phyloP scores from a whole-genome alignment of 1,284 basidiomycete genomes.

The Sporisorium iseilematis-ciliati region DNA sequence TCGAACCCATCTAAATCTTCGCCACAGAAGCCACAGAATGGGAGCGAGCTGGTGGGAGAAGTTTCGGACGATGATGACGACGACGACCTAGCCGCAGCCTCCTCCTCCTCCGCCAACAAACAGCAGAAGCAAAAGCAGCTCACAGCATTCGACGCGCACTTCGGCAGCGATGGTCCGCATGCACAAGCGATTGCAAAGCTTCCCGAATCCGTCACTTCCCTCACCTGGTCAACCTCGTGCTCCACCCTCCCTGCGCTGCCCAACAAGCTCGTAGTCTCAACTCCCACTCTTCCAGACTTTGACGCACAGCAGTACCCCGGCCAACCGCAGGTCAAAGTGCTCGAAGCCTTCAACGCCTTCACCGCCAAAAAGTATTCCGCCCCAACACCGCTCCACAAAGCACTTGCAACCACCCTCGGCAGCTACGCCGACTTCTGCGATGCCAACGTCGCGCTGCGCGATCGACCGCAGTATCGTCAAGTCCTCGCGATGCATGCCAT shows the following conservation, averaged over 20 bases:
- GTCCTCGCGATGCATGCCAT: constrained; percentile 59
- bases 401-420: constrained; percentile 48
- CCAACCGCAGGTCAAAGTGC: constrained; percentile 56
- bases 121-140: constrained; percentile 28
- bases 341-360: constrained; percentile 48
- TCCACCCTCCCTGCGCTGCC: constrained; percentile 27
- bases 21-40: constrained; percentile 13
- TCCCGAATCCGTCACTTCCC: constrained; percentile 31
- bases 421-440: constrained; percentile 62
- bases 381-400: constrained; percentile 35
- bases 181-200: constrained; percentile 43
- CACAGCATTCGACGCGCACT: constrained; percentile 52
- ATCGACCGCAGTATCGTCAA: constrained; percentile 44
- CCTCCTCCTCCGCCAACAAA: constrained; percentile 14
- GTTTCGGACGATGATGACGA: constrained; percentile 47
- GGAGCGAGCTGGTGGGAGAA: constrained; percentile 27
- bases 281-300: constrained; percentile 22
- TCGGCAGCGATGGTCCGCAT: constrained; percentile 51
- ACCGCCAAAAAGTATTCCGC: constrained; percentile 24
- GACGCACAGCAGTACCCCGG: constrained; percentile 26
- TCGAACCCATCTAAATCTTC: background rate
- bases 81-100: background rate
- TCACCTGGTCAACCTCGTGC: constrained; percentile 36
- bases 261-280: constrained; percentile 34
- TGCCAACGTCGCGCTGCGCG: constrained; percentile 38